A percentile compares a stretch with the other conserved stretches of the same genome.
Evolutionary conservation across 73 alveolate genomes (phyloP).

Genomic region (Breviolum minutum): DNA sequence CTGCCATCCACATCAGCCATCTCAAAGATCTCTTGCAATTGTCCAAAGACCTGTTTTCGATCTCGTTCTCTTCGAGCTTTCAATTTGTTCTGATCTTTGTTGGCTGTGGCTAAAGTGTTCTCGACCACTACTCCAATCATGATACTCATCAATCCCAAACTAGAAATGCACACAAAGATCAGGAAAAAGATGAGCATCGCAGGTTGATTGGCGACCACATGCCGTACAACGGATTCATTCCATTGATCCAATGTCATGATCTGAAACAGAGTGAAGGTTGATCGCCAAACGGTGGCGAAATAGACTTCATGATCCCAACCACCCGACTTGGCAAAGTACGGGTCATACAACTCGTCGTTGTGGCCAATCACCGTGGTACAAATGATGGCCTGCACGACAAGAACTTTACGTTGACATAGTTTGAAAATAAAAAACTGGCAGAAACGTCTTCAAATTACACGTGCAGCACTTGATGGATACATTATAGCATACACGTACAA

Average conservation of each 20-base stretch:
- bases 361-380: conserved; percentile 83
- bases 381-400: conserved; percentile 21
- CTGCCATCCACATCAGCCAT: conserved; percentile 91
- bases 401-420: not conserved
- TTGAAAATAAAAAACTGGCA: not conserved
- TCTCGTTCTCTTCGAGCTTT: conserved; percentile 52
- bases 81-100: conserved; percentile 76
- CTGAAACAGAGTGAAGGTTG: conserved; percentile 85
- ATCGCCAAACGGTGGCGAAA: conserved; percentile 79
- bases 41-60: conserved; percentile 69
- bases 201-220: conserved; percentile 92
- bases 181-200: conserved; percentile 74
- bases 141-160: conserved; percentile 84
- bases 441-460: no score
- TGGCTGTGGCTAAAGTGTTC: conserved; percentile 90
- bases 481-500: no score
- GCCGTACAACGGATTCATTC: conserved; percentile 67
- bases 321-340: conserved; percentile 72
- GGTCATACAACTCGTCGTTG: conserved; percentile 89
- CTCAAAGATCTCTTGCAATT: conserved; percentile 79
- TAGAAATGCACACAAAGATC: conserved; percentile 68
- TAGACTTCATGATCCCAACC: conserved; percentile 94
- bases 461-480: no score
- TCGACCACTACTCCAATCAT: conserved; percentile 85
- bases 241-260: conserved; percentile 86